Conservation (phyloP, 176 grass and related monocot genomes). For the Cenchrus purpureus region DNA sequence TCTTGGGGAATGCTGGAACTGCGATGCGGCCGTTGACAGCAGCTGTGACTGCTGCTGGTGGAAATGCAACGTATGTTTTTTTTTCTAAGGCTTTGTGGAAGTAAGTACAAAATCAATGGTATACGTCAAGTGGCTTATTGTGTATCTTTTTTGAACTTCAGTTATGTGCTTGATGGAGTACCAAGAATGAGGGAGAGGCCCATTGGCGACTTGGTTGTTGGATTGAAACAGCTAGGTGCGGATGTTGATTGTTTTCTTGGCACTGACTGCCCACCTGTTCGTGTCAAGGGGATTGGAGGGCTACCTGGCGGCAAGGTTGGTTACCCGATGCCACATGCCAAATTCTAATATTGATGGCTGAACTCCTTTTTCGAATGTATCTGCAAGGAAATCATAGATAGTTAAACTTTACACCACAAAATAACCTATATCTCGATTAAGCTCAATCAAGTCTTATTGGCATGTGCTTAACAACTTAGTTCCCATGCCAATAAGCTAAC, state of each 20-base stretch:
- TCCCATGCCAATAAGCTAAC: background rate
- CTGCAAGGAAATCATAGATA: background rate
- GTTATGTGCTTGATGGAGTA: constrained; percentile 97
- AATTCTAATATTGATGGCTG: background rate
- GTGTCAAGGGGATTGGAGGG: constrained; percentile 80
- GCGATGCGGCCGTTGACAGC: constrained; percentile 94
- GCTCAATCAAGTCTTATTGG: background rate
- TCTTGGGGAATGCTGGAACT: constrained; percentile 96
- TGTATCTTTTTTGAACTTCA: constrained; percentile 35
- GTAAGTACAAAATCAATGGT: background rate
- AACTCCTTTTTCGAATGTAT: background rate
- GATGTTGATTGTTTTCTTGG: constrained; percentile 96
- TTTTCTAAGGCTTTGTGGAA: background rate
- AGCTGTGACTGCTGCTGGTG: constrained; percentile 92
- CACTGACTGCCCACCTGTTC: constrained; percentile 91
- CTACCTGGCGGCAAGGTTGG: constrained; percentile 98
- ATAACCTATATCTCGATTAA: background rate
- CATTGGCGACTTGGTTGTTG: constrained; percentile 85
- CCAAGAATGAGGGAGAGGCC: constrained; percentile 99
- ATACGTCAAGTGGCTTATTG: constrained; percentile 2
- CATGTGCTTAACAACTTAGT: background rate
- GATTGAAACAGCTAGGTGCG: constrained; percentile 91
- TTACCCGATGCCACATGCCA: constrained; percentile 1
- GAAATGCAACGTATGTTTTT: constrained; percentile 78
- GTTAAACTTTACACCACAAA: background rate